Percentiles rank a stretch among this genome's conserved stretches.
Evolutionary conservation across 495 filamentous ascomycete species (phyloP).

Genomic region (Aspergillus bridgeri): DNA sequence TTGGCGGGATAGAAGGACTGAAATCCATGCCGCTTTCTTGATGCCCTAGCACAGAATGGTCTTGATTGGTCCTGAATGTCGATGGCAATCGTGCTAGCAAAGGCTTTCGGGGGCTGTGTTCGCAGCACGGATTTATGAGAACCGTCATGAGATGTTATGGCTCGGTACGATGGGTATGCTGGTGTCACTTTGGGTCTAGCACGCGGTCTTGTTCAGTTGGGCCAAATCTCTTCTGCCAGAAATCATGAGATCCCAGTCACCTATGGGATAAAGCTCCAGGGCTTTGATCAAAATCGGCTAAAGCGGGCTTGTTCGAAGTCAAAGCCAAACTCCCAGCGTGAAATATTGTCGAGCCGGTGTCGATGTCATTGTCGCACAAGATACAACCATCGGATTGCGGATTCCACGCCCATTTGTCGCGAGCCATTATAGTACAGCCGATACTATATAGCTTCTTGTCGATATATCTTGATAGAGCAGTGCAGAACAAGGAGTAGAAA

Average conservation of each 20-base stretch:
- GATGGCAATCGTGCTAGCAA: not conserved
- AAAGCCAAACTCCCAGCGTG: constrained; percentile 10
- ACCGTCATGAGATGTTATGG: constrained; percentile 1
- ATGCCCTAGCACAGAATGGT: not conserved
- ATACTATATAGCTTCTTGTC: constrained; percentile 65
- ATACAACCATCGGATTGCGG: constrained; percentile 20
- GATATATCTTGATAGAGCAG: constrained; percentile 66
- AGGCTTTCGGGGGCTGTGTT: not conserved
- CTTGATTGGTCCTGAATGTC: constrained; percentile 1
- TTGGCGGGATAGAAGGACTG: not conserved
- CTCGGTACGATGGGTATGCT: constrained; percentile 8
- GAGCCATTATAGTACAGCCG: constrained; percentile 51
- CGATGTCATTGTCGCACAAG: constrained; percentile 16
- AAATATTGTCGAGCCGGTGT: constrained; percentile 17
- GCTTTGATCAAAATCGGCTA: constrained; percentile 4
- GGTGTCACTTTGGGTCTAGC: constrained; percentile 12
- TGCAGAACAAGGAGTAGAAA: constrained; percentile 53
- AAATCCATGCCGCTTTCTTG: not conserved
- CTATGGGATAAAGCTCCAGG: constrained; percentile 6
- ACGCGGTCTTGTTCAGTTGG: constrained; percentile 11
- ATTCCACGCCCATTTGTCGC: constrained; percentile 29
- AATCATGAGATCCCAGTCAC: constrained; percentile 11
- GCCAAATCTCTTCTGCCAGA: constrained; percentile 13
- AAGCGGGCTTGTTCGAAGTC: constrained; percentile 9
- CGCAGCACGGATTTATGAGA: constrained; percentile 10